These are phyloP conservation scores for Emmonsiellopsis sp. DNA, from an alignment of 2,329 filamentous ascomycete species.

Conservation along the genomic window DNA sequence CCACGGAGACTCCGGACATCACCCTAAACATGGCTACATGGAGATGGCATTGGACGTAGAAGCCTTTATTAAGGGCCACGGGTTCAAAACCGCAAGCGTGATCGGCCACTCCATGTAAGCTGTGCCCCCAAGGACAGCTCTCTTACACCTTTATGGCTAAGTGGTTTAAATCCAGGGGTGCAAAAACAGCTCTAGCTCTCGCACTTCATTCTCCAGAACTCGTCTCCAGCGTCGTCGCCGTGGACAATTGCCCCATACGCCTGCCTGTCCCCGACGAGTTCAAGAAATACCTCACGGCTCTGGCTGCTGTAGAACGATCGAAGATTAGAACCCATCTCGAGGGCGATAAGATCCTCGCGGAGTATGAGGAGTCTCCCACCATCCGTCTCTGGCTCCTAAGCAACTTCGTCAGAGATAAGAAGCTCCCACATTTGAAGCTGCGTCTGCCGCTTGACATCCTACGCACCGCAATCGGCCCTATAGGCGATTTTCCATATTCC, in stretches of 20 bases:
- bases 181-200: slow-evolving; percentile 15
- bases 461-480: slow-evolving; percentile 52
- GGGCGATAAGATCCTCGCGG: slow-evolving; percentile 61
- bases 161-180: neutral
- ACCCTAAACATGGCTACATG: slow-evolving; percentile 14
- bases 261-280: slow-evolving; percentile 13
- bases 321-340: slow-evolving; percentile 55
- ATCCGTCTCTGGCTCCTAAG: slow-evolving; percentile 75
- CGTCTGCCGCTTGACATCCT: slow-evolving; percentile 63
- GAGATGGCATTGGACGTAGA: slow-evolving; percentile 18
- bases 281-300: slow-evolving; percentile 57
- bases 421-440: slow-evolving; percentile 45
- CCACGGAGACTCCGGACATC: neutral
- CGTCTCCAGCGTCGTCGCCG: slow-evolving; percentile 14
- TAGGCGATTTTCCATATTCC: slow-evolving; percentile 72
- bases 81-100: slow-evolving; percentile 6
- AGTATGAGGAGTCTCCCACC: slow-evolving; percentile 51
- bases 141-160: neutral
- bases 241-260: slow-evolving; percentile 16
- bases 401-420: slow-evolving; percentile 45
- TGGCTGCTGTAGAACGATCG: slow-evolving; percentile 63
- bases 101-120: slow-evolving; percentile 6
- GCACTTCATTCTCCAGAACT: slow-evolving; percentile 13
- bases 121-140: neutral
- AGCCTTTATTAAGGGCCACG: slow-evolving; percentile 12